Percentiles rank a stretch among this genome's conserved stretches.
Conservation (phyloP, 805 yeast genomes). For the Aciculoconidium aculeatum region DNA sequence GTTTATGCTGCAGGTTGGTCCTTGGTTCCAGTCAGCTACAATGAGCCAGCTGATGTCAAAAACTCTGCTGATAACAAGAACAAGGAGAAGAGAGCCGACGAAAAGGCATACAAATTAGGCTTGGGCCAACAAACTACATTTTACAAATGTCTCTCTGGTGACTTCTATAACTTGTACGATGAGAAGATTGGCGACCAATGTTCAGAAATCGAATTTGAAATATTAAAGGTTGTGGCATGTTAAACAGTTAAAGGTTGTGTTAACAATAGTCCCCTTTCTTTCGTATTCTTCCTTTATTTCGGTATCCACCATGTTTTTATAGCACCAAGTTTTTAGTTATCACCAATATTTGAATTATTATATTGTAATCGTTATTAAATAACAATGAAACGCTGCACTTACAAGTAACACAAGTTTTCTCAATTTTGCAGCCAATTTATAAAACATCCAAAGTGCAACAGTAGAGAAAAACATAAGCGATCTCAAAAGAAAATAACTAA, state of each 20-base stretch:
- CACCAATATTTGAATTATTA: no score
- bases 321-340: no score
- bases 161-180: constrained; percentile 75
- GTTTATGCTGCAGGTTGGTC: constrained; percentile 27
- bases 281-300: not conserved
- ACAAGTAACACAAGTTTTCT: no score
- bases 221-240: constrained; percentile 12
- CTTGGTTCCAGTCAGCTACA: constrained; percentile 14
- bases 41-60: constrained; percentile 6
- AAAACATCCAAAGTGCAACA: no score
- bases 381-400: no score
- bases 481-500: no score
- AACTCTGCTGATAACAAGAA: constrained; percentile 7
- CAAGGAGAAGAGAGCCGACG: constrained; percentile 7
- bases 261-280: not conserved
- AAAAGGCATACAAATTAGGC: constrained; percentile 54
- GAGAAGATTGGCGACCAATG: constrained; percentile 57
- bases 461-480: no score
- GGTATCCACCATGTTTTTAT: constrained; percentile 2
- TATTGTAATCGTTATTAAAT: no score
- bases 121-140: constrained; percentile 56
- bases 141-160: constrained; percentile 72
- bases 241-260: constrained; percentile 5
- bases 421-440: no score
- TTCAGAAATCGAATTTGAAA: constrained; percentile 22